Base-by-base conservation (phyloP, 768 basidiomycete genomes). In the Tephrocybe sp. region DNA sequence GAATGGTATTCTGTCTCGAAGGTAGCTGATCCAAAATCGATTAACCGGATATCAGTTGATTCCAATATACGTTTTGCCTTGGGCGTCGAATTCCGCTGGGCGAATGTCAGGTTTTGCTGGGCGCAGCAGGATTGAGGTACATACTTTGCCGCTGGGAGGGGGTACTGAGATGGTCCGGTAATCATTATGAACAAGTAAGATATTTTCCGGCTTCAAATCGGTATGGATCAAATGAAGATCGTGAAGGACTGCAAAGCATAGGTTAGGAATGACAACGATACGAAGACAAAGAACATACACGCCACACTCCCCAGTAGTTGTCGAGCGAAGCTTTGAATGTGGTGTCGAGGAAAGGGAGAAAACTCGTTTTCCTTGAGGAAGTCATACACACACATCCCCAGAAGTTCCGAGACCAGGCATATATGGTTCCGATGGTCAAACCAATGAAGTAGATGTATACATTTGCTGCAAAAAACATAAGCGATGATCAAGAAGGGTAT, bases 1-100 rank as follows among this genome's bases (percentile, higher is more conserved):
- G 96, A 98, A 67, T 99, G 97, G 68, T 98, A 98, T 68, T 99
- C 97, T 62, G 90, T 83, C 64, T 98, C 91, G 61, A 98, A 98
- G 2, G 97, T 99, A 2, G 97, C 97, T 34, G 93, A 96, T 49
- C 97, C 97, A 69, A 99, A 99, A 69, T 99, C 97, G 66, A 98
- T 99, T 37, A 99, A 77, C 34, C 89, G 90, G 57, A 99, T 98
- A 43, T 93, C 91, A 3, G 93, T 96, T 37, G 86, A 88, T 49
- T 83, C 77, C 51, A 99, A 75, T 54, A 97, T 82, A 53, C 86
- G 81, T 67, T 93, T 93, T 14, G 78, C 71, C 63, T 85, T 84
- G 21, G 86, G 72, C 45, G 80, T 79, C 28, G 81, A 78, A 56
- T 80, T 83, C 30, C 86, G 83, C 88, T 90, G 58, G 20, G 43